A percentile compares a stretch with the other conserved stretches of the same genome.
Conservation (phyloP, 768 basidiomycete species). For the Saitozyma podzolica region DNA sequence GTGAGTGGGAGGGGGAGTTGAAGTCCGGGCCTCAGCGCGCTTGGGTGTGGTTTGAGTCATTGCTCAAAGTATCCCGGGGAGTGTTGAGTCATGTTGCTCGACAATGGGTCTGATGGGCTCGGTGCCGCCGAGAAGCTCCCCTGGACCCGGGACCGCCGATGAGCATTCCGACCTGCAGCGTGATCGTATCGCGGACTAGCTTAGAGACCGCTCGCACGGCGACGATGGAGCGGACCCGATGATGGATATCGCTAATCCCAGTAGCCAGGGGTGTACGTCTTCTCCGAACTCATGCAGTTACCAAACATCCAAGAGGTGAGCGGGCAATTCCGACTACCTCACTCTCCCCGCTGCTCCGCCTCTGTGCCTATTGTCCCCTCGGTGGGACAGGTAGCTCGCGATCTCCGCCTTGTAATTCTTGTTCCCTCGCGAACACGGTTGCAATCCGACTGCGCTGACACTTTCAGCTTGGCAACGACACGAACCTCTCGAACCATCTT, state of each 20-base stretch:
- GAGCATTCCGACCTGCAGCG: no score
- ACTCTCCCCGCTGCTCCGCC: no score
- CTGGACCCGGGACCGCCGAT: no score
- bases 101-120: no score
- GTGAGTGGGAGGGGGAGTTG: constrained; percentile 26
- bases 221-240: no score
- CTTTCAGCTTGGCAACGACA: constrained; percentile 65
- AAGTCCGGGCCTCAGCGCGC: no score
- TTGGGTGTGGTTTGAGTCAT: no score
- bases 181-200: no score
- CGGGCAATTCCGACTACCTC: constrained; percentile 5
- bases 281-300: constrained; percentile 79
- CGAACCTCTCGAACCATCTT: constrained; percentile 65
- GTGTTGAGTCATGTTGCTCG: no score
- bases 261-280: constrained; percentile 81
- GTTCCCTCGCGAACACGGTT: background rate
- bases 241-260: background rate
- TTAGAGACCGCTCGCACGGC: no score
- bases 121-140: background rate
- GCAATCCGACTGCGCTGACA: no score
- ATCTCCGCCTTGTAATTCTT: background rate
- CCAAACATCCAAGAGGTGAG: constrained; percentile 81
- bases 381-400: background rate
- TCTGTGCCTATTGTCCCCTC: background rate
- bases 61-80: no score